Base-by-base conservation (phyloP, 257 asterid species). In the Plantago major region DNA sequence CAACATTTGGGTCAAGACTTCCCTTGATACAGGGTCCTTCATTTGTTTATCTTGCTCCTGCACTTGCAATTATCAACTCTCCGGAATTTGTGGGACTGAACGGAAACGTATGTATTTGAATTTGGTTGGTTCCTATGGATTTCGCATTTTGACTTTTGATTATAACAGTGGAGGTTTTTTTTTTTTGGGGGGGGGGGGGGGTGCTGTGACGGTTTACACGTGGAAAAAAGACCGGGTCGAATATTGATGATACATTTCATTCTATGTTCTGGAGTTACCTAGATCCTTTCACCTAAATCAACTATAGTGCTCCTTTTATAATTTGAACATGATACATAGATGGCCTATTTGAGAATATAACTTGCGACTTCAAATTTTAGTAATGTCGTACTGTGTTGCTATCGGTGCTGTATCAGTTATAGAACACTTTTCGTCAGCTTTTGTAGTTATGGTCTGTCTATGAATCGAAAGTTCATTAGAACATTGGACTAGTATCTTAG, bases 21-120 rank as follows among this genome's bases (percentile, higher is more conserved):
- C 99, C 99, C 63, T 77, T 93, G 73, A 85, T 93, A 78, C 99
- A 93, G 87, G 99, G 99, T 19, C 94, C 99, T 65, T 93, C 99
- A 0, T 93, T 89, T 65, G 95, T 93, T 65, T 89, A 83, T 78
- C 97, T 93, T 67, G 99, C 99, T 63, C 97, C 99, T 42, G 96
- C 84, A 50, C 91, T 93, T 63, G 97, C 94, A 53, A 83, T 93
- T 66, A 87, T 93, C 66, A 81, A 89, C 76, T 93, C 99, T 66
- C 88, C 94, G 5, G 96, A 93, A 77, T 89, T 83, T 69, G 69
- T 87, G 81, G 80, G 84, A 67, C 83, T 93, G 60, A 83, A 74
- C 56, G 92, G 95, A 79, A 87, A 89, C 81, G 97, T 93, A 83
- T 16, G 90, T 78, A 62, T 63, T 65, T 52, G 9, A 17, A 47